Evolutionary conservation across 495 filamentous ascomycete species (phyloP).

Genomic region (Opeltia flavorubescens): DNA sequence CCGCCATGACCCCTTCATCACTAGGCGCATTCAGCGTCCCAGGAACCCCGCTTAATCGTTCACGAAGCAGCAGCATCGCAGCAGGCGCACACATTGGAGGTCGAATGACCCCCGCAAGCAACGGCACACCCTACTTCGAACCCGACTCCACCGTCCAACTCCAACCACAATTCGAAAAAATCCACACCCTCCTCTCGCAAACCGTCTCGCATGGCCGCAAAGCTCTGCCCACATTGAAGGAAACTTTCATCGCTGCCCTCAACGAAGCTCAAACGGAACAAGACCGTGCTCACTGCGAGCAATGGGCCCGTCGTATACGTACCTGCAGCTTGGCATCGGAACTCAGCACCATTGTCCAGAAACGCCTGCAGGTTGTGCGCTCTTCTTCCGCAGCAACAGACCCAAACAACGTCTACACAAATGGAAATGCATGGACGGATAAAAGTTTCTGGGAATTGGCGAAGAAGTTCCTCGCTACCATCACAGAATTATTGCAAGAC

Average conservation of each 20-base stretch:
- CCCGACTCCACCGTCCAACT: constrained; percentile 6
- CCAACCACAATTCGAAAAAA: constrained; percentile 59
- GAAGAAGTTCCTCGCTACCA: constrained; percentile 62
- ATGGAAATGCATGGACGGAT: too few relatives aligned
- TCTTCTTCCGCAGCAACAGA: too few relatives aligned
- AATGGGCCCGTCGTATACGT: not conserved
- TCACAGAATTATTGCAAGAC: constrained; percentile 55
- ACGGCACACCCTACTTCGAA: not conserved
- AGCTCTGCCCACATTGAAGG: constrained; percentile 48
- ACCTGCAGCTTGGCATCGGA: constrained; percentile 14
- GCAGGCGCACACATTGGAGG: constrained; percentile 13
- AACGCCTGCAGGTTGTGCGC: constrained; percentile 38
- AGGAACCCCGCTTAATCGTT: constrained; percentile 21
- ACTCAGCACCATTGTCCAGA: constrained; percentile 52
- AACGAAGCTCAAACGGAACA: constrained; percentile 32
- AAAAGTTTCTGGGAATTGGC: constrained; percentile 71
- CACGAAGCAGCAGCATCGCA: constrained; percentile 22
- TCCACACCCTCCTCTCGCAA: constrained; percentile 56
- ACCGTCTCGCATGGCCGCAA: constrained; percentile 53
- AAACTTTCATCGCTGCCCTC: constrained; percentile 41
- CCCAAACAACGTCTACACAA: too few relatives aligned
- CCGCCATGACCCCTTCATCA: constrained; percentile 56
- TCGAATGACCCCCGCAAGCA: not conserved
- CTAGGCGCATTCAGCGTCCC: constrained; percentile 61
- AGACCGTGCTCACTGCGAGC: not conserved